A percentile compares a stretch with the other conserved stretches of the same genome.
These are phyloP conservation scores for Brassica napus DNA, from an alignment of 345 rosid genomes.

Conservation along the genomic window Da-Ae NC_063434.1:7932001-7932500, in stretches of 20 bases:
- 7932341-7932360: conserved; percentile 83
- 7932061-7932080: conserved; percentile 68
- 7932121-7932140: conserved; percentile 69
- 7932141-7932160: conserved; percentile 92
- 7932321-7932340: conserved; percentile 85
- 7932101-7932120: conserved; percentile 94
- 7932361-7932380: conserved; percentile 91
- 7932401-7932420: conserved; percentile 83
- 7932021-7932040: conserved; percentile 65
- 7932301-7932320: conserved; percentile 93
- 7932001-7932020: too few species aligned
- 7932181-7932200: conserved; percentile 89
- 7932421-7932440: conserved; percentile 86
- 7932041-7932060: conserved; percentile 47
- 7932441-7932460: conserved; percentile 88
- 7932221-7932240: not conserved
- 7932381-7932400: conserved; percentile 80
- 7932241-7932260: conserved; percentile 8
- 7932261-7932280: not conserved
- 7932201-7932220: conserved; percentile 51
- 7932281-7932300: conserved; percentile 81
- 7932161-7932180: conserved; percentile 84
- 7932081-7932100: conserved; percentile 93
- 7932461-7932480: conserved; percentile 77
- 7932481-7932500: conserved; percentile 84